Percentiles rank a stretch among this genome's conserved stretches.
These are phyloP conservation scores for Bolboschoenoplectus hybrid DNA, from an alignment of 202 grass and related monocot genomes.

Conservation along the genomic window DNA sequence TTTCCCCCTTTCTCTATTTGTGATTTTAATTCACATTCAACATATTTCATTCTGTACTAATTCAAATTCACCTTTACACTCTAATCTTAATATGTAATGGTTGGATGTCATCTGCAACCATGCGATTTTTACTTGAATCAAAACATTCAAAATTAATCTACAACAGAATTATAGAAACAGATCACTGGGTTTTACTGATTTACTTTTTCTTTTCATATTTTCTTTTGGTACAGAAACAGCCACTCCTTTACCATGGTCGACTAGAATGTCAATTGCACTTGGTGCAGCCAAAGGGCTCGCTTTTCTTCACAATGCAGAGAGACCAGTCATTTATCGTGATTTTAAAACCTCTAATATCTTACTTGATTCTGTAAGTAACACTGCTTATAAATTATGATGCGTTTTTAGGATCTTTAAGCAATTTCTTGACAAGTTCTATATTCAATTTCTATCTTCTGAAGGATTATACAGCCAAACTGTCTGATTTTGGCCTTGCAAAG, in stretches of 20 bases:
- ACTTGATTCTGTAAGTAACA: slow-evolving; percentile 78
- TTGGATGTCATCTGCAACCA: background rate
- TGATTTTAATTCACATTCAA: background rate
- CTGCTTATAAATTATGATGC: slow-evolving; percentile 25
- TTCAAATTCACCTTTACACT: background rate
- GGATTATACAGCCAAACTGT: slow-evolving; percentile 96
- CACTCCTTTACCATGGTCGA: slow-evolving; percentile 77
- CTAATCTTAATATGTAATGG: slow-evolving; percentile 15
- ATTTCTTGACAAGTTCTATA: slow-evolving; percentile 23
- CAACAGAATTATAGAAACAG: background rate
- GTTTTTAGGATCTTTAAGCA: slow-evolving; percentile 17
- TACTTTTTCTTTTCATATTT: slow-evolving; percentile 16
- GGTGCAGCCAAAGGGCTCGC: slow-evolving; percentile 96
- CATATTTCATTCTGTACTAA: background rate
- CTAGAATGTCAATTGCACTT: slow-evolving; percentile 95
- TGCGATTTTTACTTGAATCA: background rate
- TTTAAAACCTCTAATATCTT: slow-evolving; percentile 99
- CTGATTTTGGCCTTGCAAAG: slow-evolving; percentile 97
- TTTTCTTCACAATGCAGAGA: slow-evolving; percentile 93
- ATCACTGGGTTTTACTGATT: background rate
- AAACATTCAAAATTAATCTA: background rate
- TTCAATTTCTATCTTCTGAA: slow-evolving; percentile 47
- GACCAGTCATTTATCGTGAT: slow-evolving; percentile 92
- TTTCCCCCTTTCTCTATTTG: background rate
- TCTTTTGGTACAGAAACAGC: slow-evolving; percentile 64